Conservation (phyloP, 768 basidiomycete species). For the Suillus subalutaceus region DNA sequence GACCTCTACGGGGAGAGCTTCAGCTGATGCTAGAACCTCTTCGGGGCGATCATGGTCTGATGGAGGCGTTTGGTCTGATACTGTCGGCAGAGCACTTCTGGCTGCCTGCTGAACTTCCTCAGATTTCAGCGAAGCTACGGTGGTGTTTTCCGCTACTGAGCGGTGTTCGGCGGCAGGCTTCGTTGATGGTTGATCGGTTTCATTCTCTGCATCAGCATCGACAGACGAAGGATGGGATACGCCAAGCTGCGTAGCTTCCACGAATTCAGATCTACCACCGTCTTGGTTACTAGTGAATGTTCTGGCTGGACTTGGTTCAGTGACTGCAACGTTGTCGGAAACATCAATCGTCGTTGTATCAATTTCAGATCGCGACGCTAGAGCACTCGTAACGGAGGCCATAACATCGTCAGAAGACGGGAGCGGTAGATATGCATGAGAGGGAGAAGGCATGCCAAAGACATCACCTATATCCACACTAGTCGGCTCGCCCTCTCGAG, state of each 20-base stretch:
- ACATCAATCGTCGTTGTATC: too few relatives aligned
- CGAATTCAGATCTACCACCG: neutral
- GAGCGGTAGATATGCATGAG: neutral
- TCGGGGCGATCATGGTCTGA: neutral
- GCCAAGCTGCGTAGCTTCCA: neutral
- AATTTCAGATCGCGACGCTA: neutral
- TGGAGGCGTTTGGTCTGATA: neutral
- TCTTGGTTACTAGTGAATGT: neutral
- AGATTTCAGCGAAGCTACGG: neutral
- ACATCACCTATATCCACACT: constrained; percentile 1
- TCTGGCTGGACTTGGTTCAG: neutral
- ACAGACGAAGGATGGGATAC: neutral
- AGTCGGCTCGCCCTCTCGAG: constrained; percentile 21
- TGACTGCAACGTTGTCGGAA: neutral
- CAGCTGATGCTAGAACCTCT: neutral
- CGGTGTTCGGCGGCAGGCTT: neutral
- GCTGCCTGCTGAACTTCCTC: neutral
- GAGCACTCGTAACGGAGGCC: constrained; percentile 8
- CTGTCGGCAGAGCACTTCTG: neutral
- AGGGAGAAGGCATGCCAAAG: constrained; percentile 2
- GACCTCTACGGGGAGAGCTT: neutral
- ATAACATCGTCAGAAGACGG: constrained; percentile 4
- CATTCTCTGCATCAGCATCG: neutral
- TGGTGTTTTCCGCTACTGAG: neutral
- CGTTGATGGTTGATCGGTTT: neutral